Percentiles rank a stretch among this genome's conserved stretches.
Evolutionary conservation across 2,329 filamentous ascomycete species (phyloP).

Genomic region (Parastagonospora nodorum): DNA sequence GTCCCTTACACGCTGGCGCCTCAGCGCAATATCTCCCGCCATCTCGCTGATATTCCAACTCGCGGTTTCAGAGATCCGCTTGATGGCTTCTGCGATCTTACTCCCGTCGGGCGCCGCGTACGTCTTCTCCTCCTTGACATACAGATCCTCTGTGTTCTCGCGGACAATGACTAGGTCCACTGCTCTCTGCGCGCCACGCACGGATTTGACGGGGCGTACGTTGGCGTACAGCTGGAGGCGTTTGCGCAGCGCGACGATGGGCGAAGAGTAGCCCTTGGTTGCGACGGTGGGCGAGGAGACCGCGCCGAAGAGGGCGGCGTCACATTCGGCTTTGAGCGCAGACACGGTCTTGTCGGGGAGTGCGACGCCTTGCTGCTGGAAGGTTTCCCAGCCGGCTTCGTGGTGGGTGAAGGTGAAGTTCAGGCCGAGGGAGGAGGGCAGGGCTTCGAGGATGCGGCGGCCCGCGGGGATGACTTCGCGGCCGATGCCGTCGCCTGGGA

Average conservation of each 20-base stretch:
- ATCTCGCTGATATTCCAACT: conserved; percentile 86
- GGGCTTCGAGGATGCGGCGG: conserved; percentile 86
- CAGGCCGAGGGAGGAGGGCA: conserved; percentile 86
- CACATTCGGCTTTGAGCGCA: conserved; percentile 85
- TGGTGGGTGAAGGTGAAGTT: conserved; percentile 95
- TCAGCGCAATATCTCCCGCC: conserved; percentile 91
- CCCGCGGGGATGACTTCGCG: conserved; percentile 97
- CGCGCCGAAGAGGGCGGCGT: conserved; percentile 94
- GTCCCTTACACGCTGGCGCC: conserved; percentile 79
- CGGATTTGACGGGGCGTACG: conserved; percentile 91
- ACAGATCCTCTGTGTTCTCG: conserved; percentile 98
- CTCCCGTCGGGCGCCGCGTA: conserved; percentile 71
- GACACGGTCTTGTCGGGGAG: conserved; percentile 91
- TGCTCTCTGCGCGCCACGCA: conserved; percentile 65
- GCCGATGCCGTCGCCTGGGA: conserved; percentile 97
- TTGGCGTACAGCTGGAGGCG: conserved; percentile 95
- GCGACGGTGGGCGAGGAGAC: conserved; percentile 87
- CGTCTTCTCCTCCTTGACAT: conserved; percentile 95
- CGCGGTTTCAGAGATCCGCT: conserved; percentile 89
- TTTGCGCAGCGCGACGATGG: conserved; percentile 96
- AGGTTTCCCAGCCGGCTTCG: conserved; percentile 89
- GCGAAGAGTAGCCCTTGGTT: conserved; percentile 93
- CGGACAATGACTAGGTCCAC: conserved; percentile 98
- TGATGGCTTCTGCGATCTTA: conserved; percentile 95
- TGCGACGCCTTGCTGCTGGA: conserved; percentile 85